Percentiles rank a stretch among this genome's conserved stretches.
phyloP scores from a whole-genome alignment of 805 yeast genomes.

The Ogataea angusta region DNA sequence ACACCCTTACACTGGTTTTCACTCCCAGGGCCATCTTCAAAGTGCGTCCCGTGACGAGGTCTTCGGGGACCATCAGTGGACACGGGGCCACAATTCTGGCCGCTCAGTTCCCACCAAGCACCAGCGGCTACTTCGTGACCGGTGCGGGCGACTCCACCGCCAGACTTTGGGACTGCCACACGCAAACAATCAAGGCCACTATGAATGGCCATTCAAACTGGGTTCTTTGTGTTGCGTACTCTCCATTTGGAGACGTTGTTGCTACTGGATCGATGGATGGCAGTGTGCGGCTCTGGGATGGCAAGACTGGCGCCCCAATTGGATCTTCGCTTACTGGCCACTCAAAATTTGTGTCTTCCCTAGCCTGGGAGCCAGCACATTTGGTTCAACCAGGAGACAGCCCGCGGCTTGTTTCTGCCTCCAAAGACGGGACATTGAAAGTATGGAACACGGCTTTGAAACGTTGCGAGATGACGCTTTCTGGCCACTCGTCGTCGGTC shows the following conservation, averaged over 20 bases:
- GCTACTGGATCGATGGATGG: slow-evolving; percentile 97
- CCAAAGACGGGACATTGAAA: slow-evolving; percentile 86
- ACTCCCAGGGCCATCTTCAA: slow-evolving; percentile 95
- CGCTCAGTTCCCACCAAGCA: slow-evolving; percentile 89
- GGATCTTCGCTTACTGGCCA: slow-evolving; percentile 82
- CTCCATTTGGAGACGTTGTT: slow-evolving; percentile 84
- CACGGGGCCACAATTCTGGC: slow-evolving; percentile 93
- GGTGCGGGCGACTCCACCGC: slow-evolving; percentile 98
- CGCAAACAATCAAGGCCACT: slow-evolving; percentile 84
- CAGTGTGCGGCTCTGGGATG: slow-evolving; percentile 85
- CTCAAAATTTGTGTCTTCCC: slow-evolving; percentile 81
- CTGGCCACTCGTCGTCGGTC: slow-evolving; percentile 86
- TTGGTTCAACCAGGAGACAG: slow-evolving; percentile 59
- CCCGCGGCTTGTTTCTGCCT: slow-evolving; percentile 78
- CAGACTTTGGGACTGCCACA: slow-evolving; percentile 93
- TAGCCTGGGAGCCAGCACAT: slow-evolving; percentile 94
- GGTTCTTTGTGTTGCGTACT: slow-evolving; percentile 90
- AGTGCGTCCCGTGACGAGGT: slow-evolving; percentile 85
- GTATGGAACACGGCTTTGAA: slow-evolving; percentile 85
- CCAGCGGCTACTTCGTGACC: slow-evolving; percentile 80
- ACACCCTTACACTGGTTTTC: slow-evolving; percentile 81
- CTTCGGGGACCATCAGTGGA: slow-evolving; percentile 90
- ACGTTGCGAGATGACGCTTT: slow-evolving; percentile 62
- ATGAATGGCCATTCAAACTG: slow-evolving; percentile 85
- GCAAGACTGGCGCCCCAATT: slow-evolving; percentile 64